These are phyloP conservation scores for Aspergillus proliferans DNA, from an alignment of 2,329 filamentous ascomycete genomes.

Conservation along the genomic window DNA sequence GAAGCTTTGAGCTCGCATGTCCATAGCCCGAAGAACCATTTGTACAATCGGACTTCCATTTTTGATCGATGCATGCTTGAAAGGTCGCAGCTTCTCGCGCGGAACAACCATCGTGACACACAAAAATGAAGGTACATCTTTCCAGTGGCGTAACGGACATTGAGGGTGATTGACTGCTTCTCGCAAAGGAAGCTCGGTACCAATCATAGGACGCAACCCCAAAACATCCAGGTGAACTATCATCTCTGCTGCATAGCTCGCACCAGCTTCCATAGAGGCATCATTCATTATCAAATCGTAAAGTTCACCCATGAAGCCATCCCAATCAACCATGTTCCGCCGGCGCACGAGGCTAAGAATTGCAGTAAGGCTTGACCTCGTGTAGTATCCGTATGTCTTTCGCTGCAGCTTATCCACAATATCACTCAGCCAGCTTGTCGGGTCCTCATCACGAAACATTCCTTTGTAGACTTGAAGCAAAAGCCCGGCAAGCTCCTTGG, in stretches of 20 bases:
- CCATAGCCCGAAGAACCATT: neutral
- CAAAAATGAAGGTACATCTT: neutral
- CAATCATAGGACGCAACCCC: neutral
- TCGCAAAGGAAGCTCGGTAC: neutral
- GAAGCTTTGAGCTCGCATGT: neutral
- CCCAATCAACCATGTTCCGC: neutral
- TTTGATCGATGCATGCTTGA: neutral
- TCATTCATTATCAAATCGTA: neutral
- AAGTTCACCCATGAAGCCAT: neutral
- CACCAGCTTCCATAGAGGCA: neutral
- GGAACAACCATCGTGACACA: neutral
- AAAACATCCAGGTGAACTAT: neutral
- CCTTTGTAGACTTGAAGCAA: no score
- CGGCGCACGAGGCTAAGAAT: neutral
- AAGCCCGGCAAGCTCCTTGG: no score
- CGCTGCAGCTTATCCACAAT: neutral
- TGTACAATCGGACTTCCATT: neutral
- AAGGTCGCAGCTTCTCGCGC: neutral
- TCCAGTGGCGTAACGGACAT: neutral
- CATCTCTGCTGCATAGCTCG: neutral
- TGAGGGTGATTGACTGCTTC: neutral
- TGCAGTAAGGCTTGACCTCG: neutral
- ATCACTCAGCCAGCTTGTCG: neutral
- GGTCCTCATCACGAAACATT: no score
- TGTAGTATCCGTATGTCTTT: conserved; percentile 4